Evolutionary conservation across 192 early-diverging fungal genomes (phyloP), one percentile per base, ranked within the genome.

Genomic region (Oehlia diaphana): DNA sequence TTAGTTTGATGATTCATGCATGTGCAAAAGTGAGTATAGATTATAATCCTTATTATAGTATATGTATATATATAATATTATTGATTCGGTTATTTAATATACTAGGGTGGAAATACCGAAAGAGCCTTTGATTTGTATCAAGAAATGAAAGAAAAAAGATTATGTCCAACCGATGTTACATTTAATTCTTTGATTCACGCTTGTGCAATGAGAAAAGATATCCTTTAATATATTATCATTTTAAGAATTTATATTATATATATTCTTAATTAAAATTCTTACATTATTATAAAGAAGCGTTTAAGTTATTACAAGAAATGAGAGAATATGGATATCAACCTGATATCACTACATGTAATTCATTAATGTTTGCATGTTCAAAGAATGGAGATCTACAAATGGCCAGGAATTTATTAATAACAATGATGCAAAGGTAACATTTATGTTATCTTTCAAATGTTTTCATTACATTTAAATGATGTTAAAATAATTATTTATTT

Each of bases 121-220:
- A 85, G 88, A 53, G 97, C 97, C 9, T 88, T 99, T 71, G 94
- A 96, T 78, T 84, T 99, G 65, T 97, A 96, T 86, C 89, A 91
- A 74, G 94, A 98, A 78, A 97, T 98, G 93, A 83, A 91, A 23
- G 81, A 76, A 68, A 88, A 89, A 12, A 82, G 85, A 9, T 84
- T 97, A 26, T 86, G 87, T 13, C 92, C 93, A 1, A 96, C 94
- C 0, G 92, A 93, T 37, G 90, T 94, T 0, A 97, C 96, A 2
- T 97, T 94, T 80, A 98, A 96, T 77, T 87, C 92, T 26, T 84
- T 99, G 42, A 93, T 99, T 69, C 87, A 93, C 78, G 95, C 97
- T 8, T 95, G 92, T 74, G 93, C 91, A 0, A 84, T 85, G 75
- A 86, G 96, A 44, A 84, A 87, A 0, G 94, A 96, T 78, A 78